Evolutionary conservation across 1,284 basidiomycete species (phyloP).

Genomic region (Papiliotrema laurentii): DNA sequence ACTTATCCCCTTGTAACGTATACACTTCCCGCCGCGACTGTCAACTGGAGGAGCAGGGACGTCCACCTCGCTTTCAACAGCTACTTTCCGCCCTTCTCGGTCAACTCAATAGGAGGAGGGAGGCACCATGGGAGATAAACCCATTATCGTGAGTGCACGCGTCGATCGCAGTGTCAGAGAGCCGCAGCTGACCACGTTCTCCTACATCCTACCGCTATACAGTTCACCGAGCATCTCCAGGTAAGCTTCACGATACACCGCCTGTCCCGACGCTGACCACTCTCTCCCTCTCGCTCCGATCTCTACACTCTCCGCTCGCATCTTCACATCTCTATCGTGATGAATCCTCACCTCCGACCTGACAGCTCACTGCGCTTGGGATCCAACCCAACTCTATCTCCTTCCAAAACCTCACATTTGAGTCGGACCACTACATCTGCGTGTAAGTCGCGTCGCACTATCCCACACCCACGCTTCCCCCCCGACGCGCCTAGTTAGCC

Average conservation of each 20-base stretch:
- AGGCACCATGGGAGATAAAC: constrained; percentile 44
- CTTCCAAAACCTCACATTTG: constrained; percentile 92
- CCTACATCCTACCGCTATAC: not conserved
- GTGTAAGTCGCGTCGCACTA: constrained; percentile 46
- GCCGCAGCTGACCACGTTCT: constrained; percentile 4
- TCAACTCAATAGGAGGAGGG: not conserved
- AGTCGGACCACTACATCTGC: constrained; percentile 95
- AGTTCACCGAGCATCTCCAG: constrained; percentile 53
- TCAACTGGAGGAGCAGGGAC: too few relatives aligned
- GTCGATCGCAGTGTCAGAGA: too few relatives aligned
- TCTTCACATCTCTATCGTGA: not conserved
- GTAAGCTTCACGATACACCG: constrained; percentile 18
- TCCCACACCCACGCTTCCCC: not conserved
- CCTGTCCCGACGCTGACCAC: not conserved
- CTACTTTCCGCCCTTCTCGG: too few relatives aligned
- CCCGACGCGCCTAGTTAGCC: not conserved
- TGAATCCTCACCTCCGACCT: not conserved
- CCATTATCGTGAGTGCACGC: constrained; percentile 37
- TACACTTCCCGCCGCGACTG: too few relatives aligned
- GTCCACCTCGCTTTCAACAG: too few relatives aligned
- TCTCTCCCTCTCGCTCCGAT: not conserved
- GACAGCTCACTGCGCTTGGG: constrained; percentile 85
- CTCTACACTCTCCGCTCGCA: not conserved
- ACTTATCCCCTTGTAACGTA: too few relatives aligned
- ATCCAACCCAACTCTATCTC: constrained; percentile 95